Percentiles rank a stretch among this genome's conserved stretches.
Evolutionary conservation across 768 basidiomycete species (phyloP).

Genomic region (Harrya chromipes): DNA sequence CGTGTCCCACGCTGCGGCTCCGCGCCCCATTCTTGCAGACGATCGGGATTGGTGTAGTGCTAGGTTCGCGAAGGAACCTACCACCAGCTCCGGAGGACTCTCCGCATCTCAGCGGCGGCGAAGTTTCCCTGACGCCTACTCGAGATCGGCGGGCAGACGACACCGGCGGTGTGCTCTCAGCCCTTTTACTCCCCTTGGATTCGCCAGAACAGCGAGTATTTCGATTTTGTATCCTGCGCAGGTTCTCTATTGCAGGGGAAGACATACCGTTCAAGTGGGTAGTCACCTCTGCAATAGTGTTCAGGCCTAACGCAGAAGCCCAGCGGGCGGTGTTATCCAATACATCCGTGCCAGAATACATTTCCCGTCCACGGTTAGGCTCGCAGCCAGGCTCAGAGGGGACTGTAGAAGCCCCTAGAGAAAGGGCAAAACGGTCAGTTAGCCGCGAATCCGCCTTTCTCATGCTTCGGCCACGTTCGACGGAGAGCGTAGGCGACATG

Average conservation of each 20-base stretch:
- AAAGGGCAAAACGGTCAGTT: constrained; percentile 18
- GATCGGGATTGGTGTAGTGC: constrained; percentile 24
- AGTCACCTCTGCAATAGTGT: constrained; percentile 22
- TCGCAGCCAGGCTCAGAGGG: constrained; percentile 25
- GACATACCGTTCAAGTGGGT: constrained; percentile 12
- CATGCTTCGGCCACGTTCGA: constrained; percentile 30
- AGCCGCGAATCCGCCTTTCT: constrained; percentile 15
- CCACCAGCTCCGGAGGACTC: constrained; percentile 7
- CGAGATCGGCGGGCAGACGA: constrained; percentile 16
- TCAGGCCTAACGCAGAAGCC: constrained; percentile 23
- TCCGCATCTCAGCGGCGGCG: constrained; percentile 2
- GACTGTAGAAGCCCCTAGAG: constrained; percentile 22
- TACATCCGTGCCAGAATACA: constrained; percentile 19
- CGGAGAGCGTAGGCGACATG: constrained; percentile 17
- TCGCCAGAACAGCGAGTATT: not conserved
- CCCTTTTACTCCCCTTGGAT: constrained; percentile 14
- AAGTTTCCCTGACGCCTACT: constrained; percentile 9
- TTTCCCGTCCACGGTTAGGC: constrained; percentile 16
- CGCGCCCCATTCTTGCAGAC: constrained; percentile 18
- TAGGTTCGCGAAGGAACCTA: constrained; percentile 28
- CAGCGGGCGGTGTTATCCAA: constrained; percentile 29
- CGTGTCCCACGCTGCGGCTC: constrained; percentile 28
- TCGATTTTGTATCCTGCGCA: constrained; percentile 21
- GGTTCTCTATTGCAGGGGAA: constrained; percentile 17
- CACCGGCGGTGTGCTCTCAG: constrained; percentile 31